Percentiles rank a stretch among this genome's conserved stretches.
These are phyloP conservation scores for Metschnikowia proteae DNA, from an alignment of 805 yeast species.

Conservation along the genomic window DNA sequence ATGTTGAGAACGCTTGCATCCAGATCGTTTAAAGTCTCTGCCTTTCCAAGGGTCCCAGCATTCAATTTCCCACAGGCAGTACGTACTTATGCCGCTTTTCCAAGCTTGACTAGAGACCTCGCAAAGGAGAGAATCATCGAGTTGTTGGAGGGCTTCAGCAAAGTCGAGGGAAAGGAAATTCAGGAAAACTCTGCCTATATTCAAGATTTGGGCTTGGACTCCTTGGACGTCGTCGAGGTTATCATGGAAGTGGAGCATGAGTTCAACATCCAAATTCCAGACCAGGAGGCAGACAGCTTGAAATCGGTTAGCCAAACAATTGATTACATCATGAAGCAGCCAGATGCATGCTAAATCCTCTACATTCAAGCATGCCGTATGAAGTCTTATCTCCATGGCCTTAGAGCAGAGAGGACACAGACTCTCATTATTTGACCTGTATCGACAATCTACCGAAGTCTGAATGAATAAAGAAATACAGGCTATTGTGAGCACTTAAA, in stretches of 20 bases:
- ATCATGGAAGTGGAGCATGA: constrained; percentile 47
- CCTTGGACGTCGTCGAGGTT: constrained; percentile 46
- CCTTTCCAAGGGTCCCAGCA: constrained; percentile 15
- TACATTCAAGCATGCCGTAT: background rate
- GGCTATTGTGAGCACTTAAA: background rate
- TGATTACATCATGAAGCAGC: constrained; percentile 40
- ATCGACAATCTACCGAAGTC: background rate
- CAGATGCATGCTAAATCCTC: constrained; percentile 34
- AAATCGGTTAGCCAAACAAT: constrained; percentile 46
- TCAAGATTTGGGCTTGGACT: constrained; percentile 45
- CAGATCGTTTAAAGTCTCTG: constrained; percentile 19
- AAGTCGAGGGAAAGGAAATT: constrained; percentile 42
- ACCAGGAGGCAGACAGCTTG: constrained; percentile 43
- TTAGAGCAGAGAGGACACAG: background rate
- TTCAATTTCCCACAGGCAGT: constrained; percentile 16
- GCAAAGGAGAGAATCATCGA: constrained; percentile 61
- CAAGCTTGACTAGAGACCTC: constrained; percentile 58
- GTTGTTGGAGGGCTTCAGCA: constrained; percentile 61
- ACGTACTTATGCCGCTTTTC: constrained; percentile 52
- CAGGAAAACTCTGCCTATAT: constrained; percentile 34
- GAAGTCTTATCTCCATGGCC: background rate
- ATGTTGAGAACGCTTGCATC: constrained; percentile 33
- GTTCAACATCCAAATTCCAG: constrained; percentile 46
- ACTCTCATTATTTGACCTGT: background rate
- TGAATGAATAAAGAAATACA: background rate